Conservation (phyloP, 2,329 filamentous ascomycete genomes). For the Paracamarosporium sp. region DNA sequence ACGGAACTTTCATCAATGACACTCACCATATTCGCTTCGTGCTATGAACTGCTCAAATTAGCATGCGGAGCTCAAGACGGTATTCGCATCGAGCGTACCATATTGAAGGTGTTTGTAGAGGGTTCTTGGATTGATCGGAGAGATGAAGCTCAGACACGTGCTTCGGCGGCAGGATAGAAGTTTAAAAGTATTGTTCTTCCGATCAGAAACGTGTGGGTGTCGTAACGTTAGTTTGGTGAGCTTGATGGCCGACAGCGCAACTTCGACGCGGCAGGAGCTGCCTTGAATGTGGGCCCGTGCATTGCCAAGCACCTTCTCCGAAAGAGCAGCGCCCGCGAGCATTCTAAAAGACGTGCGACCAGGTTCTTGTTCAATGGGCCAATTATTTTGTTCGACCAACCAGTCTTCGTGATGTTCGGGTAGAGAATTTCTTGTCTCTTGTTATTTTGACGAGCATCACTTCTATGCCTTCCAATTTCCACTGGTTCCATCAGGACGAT, state of each 20-base stretch:
- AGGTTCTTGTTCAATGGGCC: too few species aligned
- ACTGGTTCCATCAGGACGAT: too few species aligned
- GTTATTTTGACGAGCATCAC: too few species aligned
- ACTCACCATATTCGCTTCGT: slow-evolving; percentile 98
- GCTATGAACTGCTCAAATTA: slow-evolving; percentile 79
- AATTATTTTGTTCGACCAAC: too few species aligned
- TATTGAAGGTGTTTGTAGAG: slow-evolving; percentile 25
- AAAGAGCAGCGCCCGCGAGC: neutral
- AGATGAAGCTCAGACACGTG: neutral
- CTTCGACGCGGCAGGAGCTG: slow-evolving; percentile 10
- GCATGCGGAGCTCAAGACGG: slow-evolving; percentile 39
- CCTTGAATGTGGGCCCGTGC: slow-evolving; percentile 6
- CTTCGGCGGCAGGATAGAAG: neutral
- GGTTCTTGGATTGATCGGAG: neutral
- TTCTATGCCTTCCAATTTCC: too few species aligned
- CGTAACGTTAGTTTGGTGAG: slow-evolving; percentile 2
- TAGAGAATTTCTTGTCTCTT: too few species aligned
- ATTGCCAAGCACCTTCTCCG: neutral
- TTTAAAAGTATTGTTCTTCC: neutral
- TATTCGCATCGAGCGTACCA: slow-evolving; percentile 35
- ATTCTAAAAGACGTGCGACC: too few species aligned
- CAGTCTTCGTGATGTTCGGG: too few species aligned
- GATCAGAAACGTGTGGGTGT: neutral
- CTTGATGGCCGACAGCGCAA: slow-evolving; percentile 5
- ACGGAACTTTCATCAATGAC: slow-evolving; percentile 17